Base-by-base conservation (phyloP, 1,284 basidiomycete species). In the Sporisorium graminicola region DNA sequence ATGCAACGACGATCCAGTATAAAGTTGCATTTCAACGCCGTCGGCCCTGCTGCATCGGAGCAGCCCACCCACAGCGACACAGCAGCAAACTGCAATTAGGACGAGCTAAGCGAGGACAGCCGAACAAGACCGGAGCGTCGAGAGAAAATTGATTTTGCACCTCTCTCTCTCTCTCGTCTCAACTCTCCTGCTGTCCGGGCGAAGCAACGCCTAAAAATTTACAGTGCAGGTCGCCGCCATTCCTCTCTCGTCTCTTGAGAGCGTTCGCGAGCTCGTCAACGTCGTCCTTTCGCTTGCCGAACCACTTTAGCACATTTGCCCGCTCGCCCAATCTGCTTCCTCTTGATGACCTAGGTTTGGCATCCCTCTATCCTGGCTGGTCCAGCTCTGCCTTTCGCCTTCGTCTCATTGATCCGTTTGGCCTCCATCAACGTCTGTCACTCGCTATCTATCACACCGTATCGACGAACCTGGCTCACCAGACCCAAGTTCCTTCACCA, bases 221-320 rank as follows among this genome's bases (percentile, higher is more conserved):
- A 46, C 8, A 2, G 7, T 40, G 37, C 37, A n/a, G 14, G 37
- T 40, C 37, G 14, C 35, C n/a, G 35, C 35, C 52, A 26, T 42
- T 18, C 37, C 37, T 42, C 26, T 12, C 22, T 4, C 0, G 9
- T 14, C 24, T 18, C 10, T 5, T n/a, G n/a, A n/a, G n/a, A n/a
- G n/a, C n/a, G n/a, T 44, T 55, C 18, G 53, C 53, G 53, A 44
- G 53, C 42, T 55, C 42, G 27, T 43, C 53, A 55, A 40, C 42
- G n/a, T 29, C 27, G 53, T 12, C 29, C 37, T 14, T 12, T 29
- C 37, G 10, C 20, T 53, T 43, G 52, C 52, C 53, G 53, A 55
- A 26, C 53, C 40, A n/a, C 18, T 44, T 9, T 33, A 26, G 14
- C 12, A 24, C 18, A 24, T 22, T 22, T 31, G 46, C 20, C 29